Evolutionary conservation across 345 rosid genomes (phyloP).

Genomic region (Gynandropsis gynandra): DNA sequence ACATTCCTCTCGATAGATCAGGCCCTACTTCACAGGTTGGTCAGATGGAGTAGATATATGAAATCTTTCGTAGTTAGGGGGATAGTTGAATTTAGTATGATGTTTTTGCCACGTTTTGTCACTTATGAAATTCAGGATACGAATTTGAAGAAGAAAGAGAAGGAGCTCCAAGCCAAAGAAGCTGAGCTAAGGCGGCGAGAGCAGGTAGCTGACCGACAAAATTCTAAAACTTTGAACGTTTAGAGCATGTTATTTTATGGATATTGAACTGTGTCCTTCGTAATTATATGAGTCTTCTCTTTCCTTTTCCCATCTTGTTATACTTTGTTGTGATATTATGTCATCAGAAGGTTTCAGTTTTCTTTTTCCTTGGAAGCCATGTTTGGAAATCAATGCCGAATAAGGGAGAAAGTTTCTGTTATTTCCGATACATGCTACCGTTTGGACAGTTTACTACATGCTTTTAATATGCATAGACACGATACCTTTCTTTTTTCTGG

Average conservation of each 20-base stretch:
- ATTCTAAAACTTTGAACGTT: neutral
- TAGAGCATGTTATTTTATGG: slow-evolving; percentile 1
- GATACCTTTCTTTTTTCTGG: no score
- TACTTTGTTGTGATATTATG: neutral
- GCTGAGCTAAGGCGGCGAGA: slow-evolving; percentile 72
- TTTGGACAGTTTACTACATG: neutral
- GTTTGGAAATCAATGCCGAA: neutral
- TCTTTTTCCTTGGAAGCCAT: neutral
- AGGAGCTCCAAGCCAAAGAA: slow-evolving; percentile 96
- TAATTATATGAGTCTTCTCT: neutral
- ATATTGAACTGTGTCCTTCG: neutral
- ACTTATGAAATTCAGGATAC: slow-evolving; percentile 40
- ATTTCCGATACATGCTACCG: neutral
- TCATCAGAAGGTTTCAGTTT: no score
- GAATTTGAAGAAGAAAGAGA: slow-evolving; percentile 74
- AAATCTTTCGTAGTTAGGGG: neutral
- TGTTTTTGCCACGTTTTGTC: slow-evolving; percentile 28
- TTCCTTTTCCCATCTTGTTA: no score
- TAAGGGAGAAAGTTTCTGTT: neutral
- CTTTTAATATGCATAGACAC: no score
- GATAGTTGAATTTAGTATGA: slow-evolving; percentile 7
- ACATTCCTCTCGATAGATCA: slow-evolving; percentile 78
- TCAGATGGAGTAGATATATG: slow-evolving; percentile 5
- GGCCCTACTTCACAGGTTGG: slow-evolving; percentile 34
- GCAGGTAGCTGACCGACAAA: slow-evolving; percentile 42